Evolutionary conservation across 2,329 filamentous ascomycete genomes (phyloP), one percentile per base, ranked within the genome.

Genomic region (Laburnicola sp.): DNA sequence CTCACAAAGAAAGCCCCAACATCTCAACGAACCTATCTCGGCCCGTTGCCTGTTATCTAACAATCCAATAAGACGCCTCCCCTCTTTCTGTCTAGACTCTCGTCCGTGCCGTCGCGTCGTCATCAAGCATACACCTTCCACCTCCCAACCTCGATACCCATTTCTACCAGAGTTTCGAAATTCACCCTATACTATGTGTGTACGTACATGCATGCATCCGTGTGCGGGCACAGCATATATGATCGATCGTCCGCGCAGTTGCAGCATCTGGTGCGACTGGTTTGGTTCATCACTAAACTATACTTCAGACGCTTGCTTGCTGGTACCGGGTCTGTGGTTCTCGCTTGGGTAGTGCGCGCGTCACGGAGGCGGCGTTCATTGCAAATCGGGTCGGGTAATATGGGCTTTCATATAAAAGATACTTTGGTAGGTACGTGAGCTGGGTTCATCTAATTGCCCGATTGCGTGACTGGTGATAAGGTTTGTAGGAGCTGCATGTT

Each of bases 111-210:
- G n/a, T n/a, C 25, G 10, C 10, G 27, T 16, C 30, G 41, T 44
- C 25, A n/a, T 39, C 36, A 4, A 39, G 26, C 27, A 47, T 10
- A 21, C n/a, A n/a, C n/a, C 23, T 22, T 32, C 21, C 23, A 30
- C n/a, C n/a, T 27, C 7, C 35, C n/a, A 11, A 9, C 11, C 27
- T 9, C 1, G 6, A 26, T 31, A 5, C 21, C 23, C 22, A 5
- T 40, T 43, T 50, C 41, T 50, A 31, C 39, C 48, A 50, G 45
- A 35, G 41, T 50, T 50, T 50, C 41, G 36, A 48, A 26, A 36
- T 35, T 42, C n/a, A n/a, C n/a, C n/a, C n/a, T n/a, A n/a, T n/a
- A n/a, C n/a, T n/a, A n/a, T n/a, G n/a, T n/a, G n/a, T n/a, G n/a
- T n/a, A n/a, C n/a, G n/a, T n/a, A n/a, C n/a, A n/a, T n/a, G n/a